Base-by-base conservation (phyloP, 805 yeast species). In the Starmerella bombicola region DNA sequence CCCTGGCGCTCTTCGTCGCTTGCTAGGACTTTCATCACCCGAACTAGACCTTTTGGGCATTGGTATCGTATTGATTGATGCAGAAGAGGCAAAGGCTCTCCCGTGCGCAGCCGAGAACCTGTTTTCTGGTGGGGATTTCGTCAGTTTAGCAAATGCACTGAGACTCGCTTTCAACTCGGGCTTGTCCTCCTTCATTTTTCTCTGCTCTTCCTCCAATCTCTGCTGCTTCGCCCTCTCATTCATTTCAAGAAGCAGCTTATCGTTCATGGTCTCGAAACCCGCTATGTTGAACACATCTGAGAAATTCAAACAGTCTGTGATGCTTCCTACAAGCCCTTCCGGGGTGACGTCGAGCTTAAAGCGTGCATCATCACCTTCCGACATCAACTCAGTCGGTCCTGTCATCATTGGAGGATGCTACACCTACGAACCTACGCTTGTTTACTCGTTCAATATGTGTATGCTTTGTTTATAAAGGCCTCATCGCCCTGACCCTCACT, bases 211-310 rank as follows among this genome's bases (percentile, higher is more conserved):
- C 4, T 17, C 7, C 25, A 8, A 5, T 17, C 19, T 19, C 36
- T 39, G 40, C 7, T 24, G 34, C 19, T 42, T 41, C 23, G 62
- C 60, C 21, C 63, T 47, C 41, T 54, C 56, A 41, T 59, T 56
- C 61, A 59, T 58, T 37, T 59, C 63, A 21, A 40, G 19, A 5
- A 59, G 53, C n/a, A 59, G 54, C 41, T 49, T 45, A 47, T 59
- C 63, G 36, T 56, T 56, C 43, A 56, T 31, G 13, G 62, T 58
- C 36, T 52, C 57, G 44, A 54, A 57, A n/a, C 55, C 58, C n/a
- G 52, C 45, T 7, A 46, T 29, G 19, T 34, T 45, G 43, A 38
- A 46, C 6, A 50, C 55, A 5, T 33, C 19, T 4, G 54, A 47
- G 24, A 46, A 50, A 9, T 35, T 23, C 12, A 52, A 45, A 26